Evolutionary conservation across 1,284 basidiomycete genomes (phyloP), one percentile per base, ranked within the genome.

Genomic region (Chalciporus sp.): DNA sequence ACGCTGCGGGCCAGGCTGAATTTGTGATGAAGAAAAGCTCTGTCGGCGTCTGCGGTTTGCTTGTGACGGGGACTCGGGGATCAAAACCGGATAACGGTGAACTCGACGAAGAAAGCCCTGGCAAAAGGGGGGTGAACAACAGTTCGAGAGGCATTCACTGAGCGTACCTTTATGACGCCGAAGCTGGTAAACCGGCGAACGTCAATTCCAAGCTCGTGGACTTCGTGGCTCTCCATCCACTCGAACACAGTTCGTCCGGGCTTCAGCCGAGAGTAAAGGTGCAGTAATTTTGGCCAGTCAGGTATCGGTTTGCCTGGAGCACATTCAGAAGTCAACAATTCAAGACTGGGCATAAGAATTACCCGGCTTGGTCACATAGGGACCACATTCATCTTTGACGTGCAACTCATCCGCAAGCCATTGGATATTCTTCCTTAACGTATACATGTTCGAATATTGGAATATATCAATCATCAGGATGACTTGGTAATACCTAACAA

Each of bases 371-470:
- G 90, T 92, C 9, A 95, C 92, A 68, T 98, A 98, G 1, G 85
- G 81, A 2, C 91, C 93, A 68, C 95, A 98, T 74, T 98, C 95
- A 20, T 86, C 80, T 53, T 84, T 85, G 47, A 97, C 90, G 63
- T 91, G 88, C 4, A 80, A 73, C 69, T 95, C 93, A 52, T 90
- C 84, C 9, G 90, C 90, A 41, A 96, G 81, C 80, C 87, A 92
- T 61, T 93, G 86, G 23, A 96, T 86, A 58, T 85, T 87, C 58
- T 90, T 90, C 46, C 89, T 85, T 33, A 96, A 78, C 0, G 92
- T 92, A 69, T 99, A 99, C 85, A 97, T 94, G 72, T 98, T 98
- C n/a, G 92, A 92, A 71, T 90, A 97, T 70, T 98, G 95, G 70
- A 99, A 99, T 48, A 98, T 92, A 73, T 99, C 95, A 51, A 95